Evolutionary conservation across 495 filamentous ascomycete genomes (phyloP), one percentile per base, ranked within the genome.

Genomic region (Mytilinidion resinicola): DNA sequence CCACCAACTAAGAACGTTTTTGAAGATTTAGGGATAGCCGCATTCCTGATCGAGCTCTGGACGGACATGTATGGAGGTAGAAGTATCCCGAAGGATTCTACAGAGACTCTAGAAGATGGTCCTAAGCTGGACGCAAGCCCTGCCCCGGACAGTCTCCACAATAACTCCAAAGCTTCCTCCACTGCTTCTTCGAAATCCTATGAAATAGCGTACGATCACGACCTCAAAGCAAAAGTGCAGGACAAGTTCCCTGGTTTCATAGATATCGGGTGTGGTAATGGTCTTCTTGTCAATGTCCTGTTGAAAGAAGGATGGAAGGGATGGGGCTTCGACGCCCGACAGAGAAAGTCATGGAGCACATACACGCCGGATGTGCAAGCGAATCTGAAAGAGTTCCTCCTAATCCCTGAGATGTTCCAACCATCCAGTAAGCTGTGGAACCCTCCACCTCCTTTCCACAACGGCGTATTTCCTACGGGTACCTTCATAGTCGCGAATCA

Each of bases 401-500:
- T 93, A 46, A 79, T 96, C 33, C 93, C 93, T 0, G 75, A 76
- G 51, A 75, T 82, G 3, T 76, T 86, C 46, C 54, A 65, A 3
- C 70, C 52, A 42, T 25, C 35, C 8, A 44, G 14, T 9, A 55
- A 74, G 14, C 43, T 60, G 66, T 30, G 25, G 25, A 6, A 30
- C 6, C 25, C 25, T 30, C 25, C 2, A 30, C 25, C 44, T 15
- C 20, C 19, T 15, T 52, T 58, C 38, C 86, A 92, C 61, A 76
- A 87, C 35, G 93, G 91, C 44, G 65, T 77, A 38, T 96, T 96
- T 67, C 80, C 81, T 0, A 66, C 72, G 33, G 83, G 84, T 33
- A 95, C 90, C 0, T 98, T 98, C 65, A 87, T 98, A 53, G 90
- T 98, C 59, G 92, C 90, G 43, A 97, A 97, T 66, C 93, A 97